phyloP scores from a whole-genome alignment of 1,284 basidiomycete genomes.

The Gymnopus androsaceus region DNA sequence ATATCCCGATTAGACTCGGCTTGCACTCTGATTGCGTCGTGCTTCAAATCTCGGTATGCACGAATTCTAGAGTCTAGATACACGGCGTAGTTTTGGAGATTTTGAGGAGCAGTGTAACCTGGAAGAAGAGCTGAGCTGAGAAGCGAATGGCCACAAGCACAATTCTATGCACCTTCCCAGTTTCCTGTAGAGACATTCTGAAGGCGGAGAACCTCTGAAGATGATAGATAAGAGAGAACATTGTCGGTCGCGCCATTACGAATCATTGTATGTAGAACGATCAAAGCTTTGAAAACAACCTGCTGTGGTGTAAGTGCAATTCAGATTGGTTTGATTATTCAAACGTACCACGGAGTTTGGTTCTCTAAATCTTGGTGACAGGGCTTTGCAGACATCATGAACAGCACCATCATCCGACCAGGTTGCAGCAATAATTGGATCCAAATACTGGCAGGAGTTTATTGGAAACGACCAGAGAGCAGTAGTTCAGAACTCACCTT shows the following conservation, averaged over 20 bases:
- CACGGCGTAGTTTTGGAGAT: constrained; percentile 83
- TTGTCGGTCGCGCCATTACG: constrained; percentile 92
- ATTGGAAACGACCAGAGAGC: background rate
- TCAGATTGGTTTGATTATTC: background rate
- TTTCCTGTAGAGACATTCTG: constrained; percentile 75
- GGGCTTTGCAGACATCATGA: constrained; percentile 88
- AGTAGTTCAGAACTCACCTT: constrained; percentile 58
- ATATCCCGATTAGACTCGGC: constrained; percentile 85
- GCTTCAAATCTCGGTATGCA: constrained; percentile 89
- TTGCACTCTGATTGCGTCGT: constrained; percentile 91
- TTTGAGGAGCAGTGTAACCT: constrained; percentile 87
- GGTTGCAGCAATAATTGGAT: constrained; percentile 92
- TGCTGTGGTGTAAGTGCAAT: constrained; percentile 31
- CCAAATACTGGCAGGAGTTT: constrained; percentile 62
- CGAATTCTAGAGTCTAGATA: constrained; percentile 91
- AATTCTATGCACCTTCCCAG: constrained; percentile 73
- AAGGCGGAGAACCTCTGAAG: constrained; percentile 77
- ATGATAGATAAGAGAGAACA: constrained; percentile 81
- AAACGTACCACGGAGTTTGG: constrained; percentile 82
- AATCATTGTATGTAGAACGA: constrained; percentile 95
- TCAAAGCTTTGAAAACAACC: constrained; percentile 96
- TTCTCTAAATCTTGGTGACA: constrained; percentile 83
- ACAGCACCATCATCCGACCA: constrained; percentile 91
- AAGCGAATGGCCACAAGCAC: background rate
- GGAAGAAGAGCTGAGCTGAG: constrained; percentile 18